Base-by-base conservation (phyloP, 2,329 filamentous ascomycete genomes). In the Rutstroemia sp. region DNA sequence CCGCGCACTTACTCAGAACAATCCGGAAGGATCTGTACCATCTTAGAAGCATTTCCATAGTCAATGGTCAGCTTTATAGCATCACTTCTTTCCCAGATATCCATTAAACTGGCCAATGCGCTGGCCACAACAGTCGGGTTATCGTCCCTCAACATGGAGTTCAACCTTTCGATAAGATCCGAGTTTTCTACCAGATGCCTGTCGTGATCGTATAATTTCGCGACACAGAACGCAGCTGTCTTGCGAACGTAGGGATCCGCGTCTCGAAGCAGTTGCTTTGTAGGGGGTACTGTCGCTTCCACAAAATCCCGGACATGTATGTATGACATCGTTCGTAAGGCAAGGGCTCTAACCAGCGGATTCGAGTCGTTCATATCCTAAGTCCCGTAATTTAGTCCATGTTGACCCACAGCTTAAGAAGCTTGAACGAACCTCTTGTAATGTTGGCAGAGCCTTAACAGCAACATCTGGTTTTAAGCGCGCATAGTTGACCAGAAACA, bases 11-110 rank as follows among this genome's bases (percentile, higher is more conserved):
- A 95, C 89, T 99, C 94, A 18, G 94, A 97, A 74, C 94, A 97
- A 71, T 99, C 94, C 1, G 94, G 87, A 23, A 99, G 74, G 59
- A 99, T 97, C 45, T 94, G 91, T 38, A 97, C 91, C 78, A 99
- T 94, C 75, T 99, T 99, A 52, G 92, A 97, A 25, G 94, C 94
- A 73, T 95, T 99, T 61, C 85, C 84, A 70, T 99, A 97, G 74
- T 99, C 94, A 66, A 99, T 96, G 3, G 94, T 97, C 61, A 99
- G 83, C 71, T 96, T 96, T 72, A 99, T 99, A 58, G 88, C 90
- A 72, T 97, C 92, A 70, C 92, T 97, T 58, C 92, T 82, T 71
- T 97, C 94, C 94, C 94, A 99, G 50, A 99, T 97, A 72, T 99
- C 94, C 83, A 96, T 94, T 67, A 99, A 72, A 38, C 88, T 81